phyloP scores from a whole-genome alignment of 768 basidiomycete species.

The Lactarius vividus region DNA sequence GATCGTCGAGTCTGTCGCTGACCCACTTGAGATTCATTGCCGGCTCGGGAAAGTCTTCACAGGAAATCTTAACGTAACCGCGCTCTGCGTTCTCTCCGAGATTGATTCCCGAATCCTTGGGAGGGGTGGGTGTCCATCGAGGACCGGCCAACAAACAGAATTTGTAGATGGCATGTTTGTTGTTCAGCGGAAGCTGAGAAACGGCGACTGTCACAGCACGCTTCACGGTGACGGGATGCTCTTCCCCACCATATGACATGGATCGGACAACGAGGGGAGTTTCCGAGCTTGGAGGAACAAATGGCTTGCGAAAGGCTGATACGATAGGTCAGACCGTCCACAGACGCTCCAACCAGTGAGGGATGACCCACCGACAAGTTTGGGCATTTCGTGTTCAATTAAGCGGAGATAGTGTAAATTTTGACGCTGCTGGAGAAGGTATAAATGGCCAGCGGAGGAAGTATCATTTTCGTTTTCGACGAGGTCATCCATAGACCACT shows the following conservation, averaged over 20 bases:
- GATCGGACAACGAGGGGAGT: slow-evolving; percentile 70
- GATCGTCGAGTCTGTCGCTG: slow-evolving; percentile 75
- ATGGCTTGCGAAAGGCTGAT: slow-evolving; percentile 79
- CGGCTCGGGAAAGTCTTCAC: slow-evolving; percentile 79
- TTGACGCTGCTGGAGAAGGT: slow-evolving; percentile 71
- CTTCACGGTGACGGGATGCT: slow-evolving; percentile 69
- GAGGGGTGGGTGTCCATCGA: slow-evolving; percentile 77
- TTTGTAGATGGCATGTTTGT: slow-evolving; percentile 70
- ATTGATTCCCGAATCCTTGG: slow-evolving; percentile 61
- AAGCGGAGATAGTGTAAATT: slow-evolving; percentile 75
- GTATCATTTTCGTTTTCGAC: slow-evolving; percentile 60
- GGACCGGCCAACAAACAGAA: slow-evolving; percentile 86
- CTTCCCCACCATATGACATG: slow-evolving; percentile 73
- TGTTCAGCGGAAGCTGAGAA: slow-evolving; percentile 62
- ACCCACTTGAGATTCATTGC: slow-evolving; percentile 95
- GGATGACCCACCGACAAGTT: slow-evolving; percentile 66
- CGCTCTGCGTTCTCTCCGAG: slow-evolving; percentile 49
- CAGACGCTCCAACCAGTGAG: slow-evolving; percentile 10
- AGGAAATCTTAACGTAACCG: slow-evolving; percentile 88
- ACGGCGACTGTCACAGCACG: slow-evolving; percentile 74
- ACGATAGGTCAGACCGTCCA: slow-evolving; percentile 9
- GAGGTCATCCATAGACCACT: slow-evolving; percentile 29
- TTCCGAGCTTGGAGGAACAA: slow-evolving; percentile 57
- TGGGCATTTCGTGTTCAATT: slow-evolving; percentile 86
- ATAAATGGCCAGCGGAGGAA: slow-evolving; percentile 66